A percentile compares a stretch with the other conserved stretches of the same genome.
These are phyloP conservation scores for Naegleria lovaniensis DNA, from an alignment of 208 protist species.

Conservation along the genomic window DNA sequence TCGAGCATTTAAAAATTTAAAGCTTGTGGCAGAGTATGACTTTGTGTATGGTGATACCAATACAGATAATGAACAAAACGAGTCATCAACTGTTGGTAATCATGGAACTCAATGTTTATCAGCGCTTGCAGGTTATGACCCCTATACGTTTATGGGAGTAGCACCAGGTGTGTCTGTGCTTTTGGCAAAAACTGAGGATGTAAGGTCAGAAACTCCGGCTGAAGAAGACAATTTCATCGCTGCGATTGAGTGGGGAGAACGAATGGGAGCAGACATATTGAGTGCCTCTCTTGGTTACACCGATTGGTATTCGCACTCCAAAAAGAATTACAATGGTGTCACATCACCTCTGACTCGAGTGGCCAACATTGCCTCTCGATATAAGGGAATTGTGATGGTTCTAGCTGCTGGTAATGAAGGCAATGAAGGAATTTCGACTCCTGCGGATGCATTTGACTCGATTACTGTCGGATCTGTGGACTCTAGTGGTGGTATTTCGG, in stretches of 20 bases:
- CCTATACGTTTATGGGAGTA: neutral
- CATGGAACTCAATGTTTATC: neutral
- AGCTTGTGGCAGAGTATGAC: neutral
- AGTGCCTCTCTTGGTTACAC: constrained; percentile 3
- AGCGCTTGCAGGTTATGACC: neutral
- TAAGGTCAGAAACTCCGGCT: neutral
- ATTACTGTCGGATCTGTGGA: constrained; percentile 2
- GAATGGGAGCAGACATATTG: neutral
- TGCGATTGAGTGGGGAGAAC: constrained; percentile 17
- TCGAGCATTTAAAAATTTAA: neutral
- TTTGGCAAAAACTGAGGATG: constrained; percentile 25
- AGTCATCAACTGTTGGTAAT: neutral
- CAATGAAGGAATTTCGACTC: neutral
- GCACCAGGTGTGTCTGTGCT: neutral
- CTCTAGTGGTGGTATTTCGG: neutral
- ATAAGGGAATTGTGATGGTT: neutral
- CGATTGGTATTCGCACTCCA: neutral
- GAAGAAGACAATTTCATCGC: constrained; percentile 22
- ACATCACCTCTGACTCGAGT: neutral
- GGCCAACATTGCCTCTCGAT: neutral
- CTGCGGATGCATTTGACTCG: neutral
- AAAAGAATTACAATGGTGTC: neutral
- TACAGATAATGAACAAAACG: neutral
- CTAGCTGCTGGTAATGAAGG: neutral
- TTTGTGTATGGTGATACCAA: neutral